Evolutionary conservation across 1,284 basidiomycete genomes (phyloP).

Genomic region (Pterulicium gracile): DNA sequence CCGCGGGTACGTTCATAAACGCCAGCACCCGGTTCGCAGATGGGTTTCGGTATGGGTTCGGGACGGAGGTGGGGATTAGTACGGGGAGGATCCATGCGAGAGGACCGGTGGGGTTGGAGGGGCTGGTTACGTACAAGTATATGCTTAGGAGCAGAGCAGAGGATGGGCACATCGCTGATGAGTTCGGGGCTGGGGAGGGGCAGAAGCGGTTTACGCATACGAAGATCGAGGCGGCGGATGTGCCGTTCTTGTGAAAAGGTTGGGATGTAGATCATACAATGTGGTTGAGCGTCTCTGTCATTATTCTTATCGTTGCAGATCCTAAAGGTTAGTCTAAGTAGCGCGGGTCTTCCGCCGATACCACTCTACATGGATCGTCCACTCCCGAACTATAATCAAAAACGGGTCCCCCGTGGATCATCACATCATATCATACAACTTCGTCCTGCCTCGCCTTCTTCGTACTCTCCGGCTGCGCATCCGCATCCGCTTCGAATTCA

Average conservation of each 20-base stretch:
- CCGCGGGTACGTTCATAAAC: slow-evolving; percentile 91
- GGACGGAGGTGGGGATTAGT: slow-evolving; percentile 96
- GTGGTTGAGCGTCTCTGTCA: too few species aligned
- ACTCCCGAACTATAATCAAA: too few species aligned
- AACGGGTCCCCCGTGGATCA: too few species aligned
- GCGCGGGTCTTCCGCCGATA: too few species aligned
- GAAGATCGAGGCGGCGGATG: too few species aligned
- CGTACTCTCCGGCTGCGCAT: slow-evolving; percentile 28
- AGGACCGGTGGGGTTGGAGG: slow-evolving; percentile 94
- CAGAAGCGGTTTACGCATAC: slow-evolving; percentile 72
- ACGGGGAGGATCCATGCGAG: slow-evolving; percentile 95
- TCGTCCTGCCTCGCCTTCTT: slow-evolving; percentile 60
- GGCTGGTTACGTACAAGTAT: slow-evolving; percentile 93
- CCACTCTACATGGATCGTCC: too few species aligned
- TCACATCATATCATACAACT: slow-evolving; percentile 15
- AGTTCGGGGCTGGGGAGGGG: slow-evolving; percentile 65
- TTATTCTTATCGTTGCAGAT: too few species aligned
- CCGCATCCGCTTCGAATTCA: background rate
- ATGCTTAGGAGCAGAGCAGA: slow-evolving; percentile 67
- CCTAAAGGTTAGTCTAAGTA: too few species aligned
- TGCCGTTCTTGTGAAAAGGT: too few species aligned
- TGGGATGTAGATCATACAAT: too few species aligned
- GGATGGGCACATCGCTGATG: slow-evolving; percentile 70
- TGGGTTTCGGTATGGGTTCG: slow-evolving; percentile 94
- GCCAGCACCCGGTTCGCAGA: slow-evolving; percentile 94